These are phyloP conservation scores for Parasitella parasitica DNA, from an alignment of 371 early-diverging fungal species.

Conservation along the genomic window DNA sequence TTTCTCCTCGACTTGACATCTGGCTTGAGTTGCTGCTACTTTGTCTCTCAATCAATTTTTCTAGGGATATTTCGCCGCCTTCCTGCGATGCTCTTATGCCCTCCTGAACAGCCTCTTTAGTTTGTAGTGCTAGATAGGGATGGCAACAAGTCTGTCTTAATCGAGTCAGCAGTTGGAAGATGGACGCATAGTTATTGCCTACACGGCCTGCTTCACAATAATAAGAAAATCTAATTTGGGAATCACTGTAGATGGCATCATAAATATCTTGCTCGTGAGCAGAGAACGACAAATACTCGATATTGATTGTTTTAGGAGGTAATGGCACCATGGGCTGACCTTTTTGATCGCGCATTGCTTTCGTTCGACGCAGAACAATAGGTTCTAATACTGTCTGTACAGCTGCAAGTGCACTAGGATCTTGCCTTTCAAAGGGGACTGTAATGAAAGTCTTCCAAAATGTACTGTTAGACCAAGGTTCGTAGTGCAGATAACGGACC, in stretches of 20 bases:
- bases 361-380: conserved; percentile 66
- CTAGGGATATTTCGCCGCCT: conserved; percentile 24
- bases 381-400: conserved; percentile 71
- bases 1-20: not conserved
- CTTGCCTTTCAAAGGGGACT: conserved; percentile 63
- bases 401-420: conserved; percentile 54
- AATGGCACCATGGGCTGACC: conserved; percentile 64
- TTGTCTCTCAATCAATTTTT: conserved; percentile 48
- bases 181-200: conserved; percentile 48
- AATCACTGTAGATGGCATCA: conserved; percentile 45
- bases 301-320: conserved; percentile 58
- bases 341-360: conserved; percentile 52
- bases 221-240: conserved; percentile 46
- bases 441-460: conserved; percentile 70
- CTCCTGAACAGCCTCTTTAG: conserved; percentile 13
- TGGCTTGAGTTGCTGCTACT: conserved; percentile 10
- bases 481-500: conserved; percentile 73
- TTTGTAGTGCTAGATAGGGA: conserved; percentile 49
- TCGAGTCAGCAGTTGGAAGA: conserved; percentile 50
- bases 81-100: conserved; percentile 6
- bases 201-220: conserved; percentile 45
- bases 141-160: conserved; percentile 73
- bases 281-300: conserved; percentile 61
- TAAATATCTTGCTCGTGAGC: conserved; percentile 46
- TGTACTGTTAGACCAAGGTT: conserved; percentile 67